phyloP scores from a whole-genome alignment of 2,329 filamentous ascomycete genomes.

The Emmonsiellopsis sp. region DNA sequence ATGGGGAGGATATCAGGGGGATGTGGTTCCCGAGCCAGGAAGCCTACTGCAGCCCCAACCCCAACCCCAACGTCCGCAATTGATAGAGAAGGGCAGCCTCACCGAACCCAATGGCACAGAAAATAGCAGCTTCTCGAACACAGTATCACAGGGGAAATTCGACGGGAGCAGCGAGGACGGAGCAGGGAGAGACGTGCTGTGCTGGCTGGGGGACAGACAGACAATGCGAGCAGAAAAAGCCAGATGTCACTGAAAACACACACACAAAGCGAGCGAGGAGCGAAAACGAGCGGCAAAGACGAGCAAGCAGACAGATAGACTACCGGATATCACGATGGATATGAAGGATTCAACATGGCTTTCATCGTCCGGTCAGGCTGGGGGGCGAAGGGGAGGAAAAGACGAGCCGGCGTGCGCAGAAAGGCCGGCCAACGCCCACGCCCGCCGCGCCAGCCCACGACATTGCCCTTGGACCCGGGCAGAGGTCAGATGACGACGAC shows the following conservation, averaged over 20 bases:
- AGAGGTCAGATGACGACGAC: conserved; percentile 4
- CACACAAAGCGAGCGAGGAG: too few species aligned
- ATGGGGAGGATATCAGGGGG: not conserved
- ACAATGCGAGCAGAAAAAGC: too few species aligned
- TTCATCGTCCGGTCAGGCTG: not conserved
- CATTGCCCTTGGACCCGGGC: not conserved
- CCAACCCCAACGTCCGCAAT: not conserved
- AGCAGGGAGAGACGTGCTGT: too few species aligned
- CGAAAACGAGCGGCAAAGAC: not conserved
- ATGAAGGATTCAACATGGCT: conserved; percentile 7
- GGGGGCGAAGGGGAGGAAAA: not conserved
- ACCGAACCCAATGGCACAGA: too few species aligned
- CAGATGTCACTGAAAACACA: too few species aligned
- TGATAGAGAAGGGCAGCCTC: not conserved
- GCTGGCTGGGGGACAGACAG: too few species aligned
- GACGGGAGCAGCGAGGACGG: too few species aligned
- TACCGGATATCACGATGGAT: conserved; percentile 6
- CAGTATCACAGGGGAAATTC: too few species aligned
- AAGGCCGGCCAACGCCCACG: not conserved
- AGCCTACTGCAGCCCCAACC: not conserved
- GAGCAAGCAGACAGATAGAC: not conserved
- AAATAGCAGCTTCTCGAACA: too few species aligned
- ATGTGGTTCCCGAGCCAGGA: not conserved
- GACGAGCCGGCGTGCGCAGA: not conserved
- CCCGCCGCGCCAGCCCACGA: not conserved